Percentiles rank a stretch among this genome's conserved stretches.
These are phyloP conservation scores for Circinella minor DNA, from an alignment of 371 early-diverging fungal genomes.

Conservation along the genomic window DNA sequence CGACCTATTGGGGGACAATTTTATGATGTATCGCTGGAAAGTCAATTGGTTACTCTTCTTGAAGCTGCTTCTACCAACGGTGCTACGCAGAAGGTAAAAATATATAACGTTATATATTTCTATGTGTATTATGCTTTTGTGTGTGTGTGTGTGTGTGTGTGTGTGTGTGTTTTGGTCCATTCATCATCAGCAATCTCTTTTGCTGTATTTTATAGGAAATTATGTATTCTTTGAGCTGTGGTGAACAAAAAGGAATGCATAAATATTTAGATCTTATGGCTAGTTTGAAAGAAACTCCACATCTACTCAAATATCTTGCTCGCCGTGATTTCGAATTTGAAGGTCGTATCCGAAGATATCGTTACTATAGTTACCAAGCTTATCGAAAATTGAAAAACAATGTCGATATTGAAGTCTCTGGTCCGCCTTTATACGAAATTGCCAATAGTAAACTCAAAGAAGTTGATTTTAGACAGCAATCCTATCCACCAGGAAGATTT, in stretches of 20 bases:
- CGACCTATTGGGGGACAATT: slow-evolving; percentile 9
- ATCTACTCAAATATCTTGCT: slow-evolving; percentile 15
- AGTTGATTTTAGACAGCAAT: background rate
- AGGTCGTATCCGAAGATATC: slow-evolving; percentile 36
- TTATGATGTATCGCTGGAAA: slow-evolving; percentile 22
- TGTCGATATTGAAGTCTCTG: slow-evolving; percentile 14
- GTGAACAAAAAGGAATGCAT: slow-evolving; percentile 26
- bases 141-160: too few species aligned
- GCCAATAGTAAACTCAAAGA: background rate
- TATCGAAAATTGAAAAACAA: slow-evolving; percentile 24
- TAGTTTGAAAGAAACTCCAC: background rate
- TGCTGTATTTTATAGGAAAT: slow-evolving; percentile 19
- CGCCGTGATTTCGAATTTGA: slow-evolving; percentile 42
- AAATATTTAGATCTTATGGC: slow-evolving; percentile 27
- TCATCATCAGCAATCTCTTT: too few species aligned
- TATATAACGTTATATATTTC: background rate
- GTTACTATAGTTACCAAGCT: slow-evolving; percentile 33
- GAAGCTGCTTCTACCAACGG: slow-evolving; percentile 25
- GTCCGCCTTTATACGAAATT: slow-evolving; percentile 11
- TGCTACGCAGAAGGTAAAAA: slow-evolving; percentile 31
- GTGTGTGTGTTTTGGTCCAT: too few species aligned
- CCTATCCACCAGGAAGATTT: too few species aligned
- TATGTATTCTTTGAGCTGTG: slow-evolving; percentile 7
- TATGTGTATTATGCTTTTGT: background rate
- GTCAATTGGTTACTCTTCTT: slow-evolving; percentile 24